Evolutionary conservation across 2,329 filamentous ascomycete species (phyloP).

Genomic region (Sphaerulina musiva): DNA sequence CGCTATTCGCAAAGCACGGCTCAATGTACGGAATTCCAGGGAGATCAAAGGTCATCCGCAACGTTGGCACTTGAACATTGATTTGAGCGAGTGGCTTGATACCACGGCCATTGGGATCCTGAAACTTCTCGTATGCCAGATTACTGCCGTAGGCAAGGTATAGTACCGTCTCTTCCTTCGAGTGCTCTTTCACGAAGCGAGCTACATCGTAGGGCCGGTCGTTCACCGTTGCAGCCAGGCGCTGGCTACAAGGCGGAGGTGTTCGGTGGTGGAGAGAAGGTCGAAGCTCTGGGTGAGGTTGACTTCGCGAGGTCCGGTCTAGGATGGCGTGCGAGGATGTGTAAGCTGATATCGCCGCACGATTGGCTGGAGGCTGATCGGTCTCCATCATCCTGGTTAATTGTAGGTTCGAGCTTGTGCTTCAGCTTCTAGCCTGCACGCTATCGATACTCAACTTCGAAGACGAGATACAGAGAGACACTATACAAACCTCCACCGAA

Average conservation of each 20-base stretch:
- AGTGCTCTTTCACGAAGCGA: conserved; percentile 16
- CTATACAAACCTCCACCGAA: neutral
- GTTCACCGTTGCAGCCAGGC: conserved; percentile 18
- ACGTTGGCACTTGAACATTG: conserved; percentile 72
- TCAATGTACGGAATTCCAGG: conserved; percentile 79
- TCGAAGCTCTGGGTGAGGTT: neutral
- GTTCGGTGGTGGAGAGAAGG: neutral
- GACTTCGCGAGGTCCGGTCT: conserved; percentile 3
- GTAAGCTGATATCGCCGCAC: conserved; percentile 18
- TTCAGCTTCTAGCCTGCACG: neutral
- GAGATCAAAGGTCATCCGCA: conserved; percentile 77
- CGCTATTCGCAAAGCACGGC: conserved; percentile 85
- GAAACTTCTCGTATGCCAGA: conserved; percentile 70
- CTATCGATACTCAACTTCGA: neutral
- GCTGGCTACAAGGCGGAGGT: conserved; percentile 14
- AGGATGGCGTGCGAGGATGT: conserved; percentile 19
- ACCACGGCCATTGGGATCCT: conserved; percentile 52
- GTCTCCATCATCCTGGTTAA: neutral
- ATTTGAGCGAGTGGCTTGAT: conserved; percentile 75
- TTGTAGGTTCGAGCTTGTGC: neutral
- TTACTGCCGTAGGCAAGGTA: conserved; percentile 80
- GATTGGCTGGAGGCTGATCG: neutral
- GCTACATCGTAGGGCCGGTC: conserved; percentile 21
- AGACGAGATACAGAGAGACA: neutral
- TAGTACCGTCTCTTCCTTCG: conserved; percentile 27